phyloP scores from a whole-genome alignment of 164 flowering plant genomes.

The Echeveria elegans region DNA sequence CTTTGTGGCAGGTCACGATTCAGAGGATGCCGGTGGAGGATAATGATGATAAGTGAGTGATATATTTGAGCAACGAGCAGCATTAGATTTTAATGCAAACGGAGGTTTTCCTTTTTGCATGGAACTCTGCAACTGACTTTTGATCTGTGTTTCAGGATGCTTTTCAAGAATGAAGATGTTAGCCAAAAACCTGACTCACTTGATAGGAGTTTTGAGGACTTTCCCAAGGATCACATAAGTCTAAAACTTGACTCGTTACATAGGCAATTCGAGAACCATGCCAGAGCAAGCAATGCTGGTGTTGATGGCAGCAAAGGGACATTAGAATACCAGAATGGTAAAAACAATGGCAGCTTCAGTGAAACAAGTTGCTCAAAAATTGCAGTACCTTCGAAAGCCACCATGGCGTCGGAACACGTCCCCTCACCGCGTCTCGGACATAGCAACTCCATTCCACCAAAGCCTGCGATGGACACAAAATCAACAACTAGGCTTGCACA shows the following conservation, averaged over 20 bases:
- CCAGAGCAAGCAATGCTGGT: neutral
- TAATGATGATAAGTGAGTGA: slow-evolving; percentile 21
- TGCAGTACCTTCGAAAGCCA: slow-evolving; percentile 8
- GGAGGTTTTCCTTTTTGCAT: too few relatives aligned
- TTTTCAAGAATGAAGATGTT: slow-evolving; percentile 30
- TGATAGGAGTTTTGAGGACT: slow-evolving; percentile 22
- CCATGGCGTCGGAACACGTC: neutral
- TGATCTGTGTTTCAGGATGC: neutral
- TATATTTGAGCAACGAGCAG: neutral
- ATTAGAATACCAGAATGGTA: neutral
- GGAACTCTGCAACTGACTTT: neutral
- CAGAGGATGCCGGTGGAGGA: slow-evolving; percentile 19
- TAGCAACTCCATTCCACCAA: slow-evolving; percentile 15
- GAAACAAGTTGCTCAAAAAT: slow-evolving; percentile 9
- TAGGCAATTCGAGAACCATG: slow-evolving; percentile 10
- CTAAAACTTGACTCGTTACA: slow-evolving; percentile 7
- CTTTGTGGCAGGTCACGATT: slow-evolving; percentile 28
- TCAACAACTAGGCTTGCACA: slow-evolving; percentile 11
- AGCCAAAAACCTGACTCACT: slow-evolving; percentile 10
- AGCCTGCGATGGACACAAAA: slow-evolving; percentile 9
- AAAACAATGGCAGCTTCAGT: slow-evolving; percentile 12
- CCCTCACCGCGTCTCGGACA: slow-evolving; percentile 3
- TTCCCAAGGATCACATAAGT: slow-evolving; percentile 13
- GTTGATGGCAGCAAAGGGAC: slow-evolving; percentile 16
- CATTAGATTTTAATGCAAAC: neutral